Evolutionary conservation across 1,139 yeast genomes (phyloP), one percentile per base, ranked within the genome.

Genomic region (Geotrichum europaeum): DNA sequence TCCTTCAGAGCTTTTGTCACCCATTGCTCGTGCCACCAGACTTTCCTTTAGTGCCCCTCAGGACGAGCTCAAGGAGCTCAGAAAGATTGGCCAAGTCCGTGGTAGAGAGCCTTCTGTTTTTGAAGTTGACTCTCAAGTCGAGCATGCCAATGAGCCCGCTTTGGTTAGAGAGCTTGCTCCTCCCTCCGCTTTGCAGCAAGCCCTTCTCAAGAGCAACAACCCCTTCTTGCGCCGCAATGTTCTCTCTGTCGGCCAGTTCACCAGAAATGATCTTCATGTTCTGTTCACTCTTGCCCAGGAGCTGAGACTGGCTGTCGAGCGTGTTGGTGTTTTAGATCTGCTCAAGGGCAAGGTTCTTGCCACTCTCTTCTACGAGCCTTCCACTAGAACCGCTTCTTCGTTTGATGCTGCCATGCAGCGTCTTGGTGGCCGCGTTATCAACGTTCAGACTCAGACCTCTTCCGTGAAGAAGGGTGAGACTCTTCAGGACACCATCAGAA

Each of bases 351-450:
- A 96, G 73, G 86, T 95, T 60, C 81, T 95, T 72, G 90, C 97
- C 58, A 94, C 98, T 28, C 86, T 95, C 81, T 95, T 95, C 80
- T 95, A 91, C 75, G 99, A 95, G 79, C 99, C 99, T 69, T 90
- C 97, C 10, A 95, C 99, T 55, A 84, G 99, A 77, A 95, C 99
- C 36, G 84, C 96, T 18, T 85, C 97, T 25, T 92, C 98, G 1
- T 95, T 95, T 74, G 96, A 95, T 75, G 97, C 97, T 69, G 99
- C 99, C 65, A 95, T 95, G 99, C 98, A 95, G 81, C 88, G 99
- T 79, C 82, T 95, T 70, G 99, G 99, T 75, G 99, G 99, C 73
- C 86, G 96, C 76, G 97, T 92, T 67, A 89, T 95, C 68, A 84
- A 96, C 60, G 87, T 95, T 66, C 81, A 89, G 66, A 88, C 95